Conservation (phyloP, 2,329 filamentous ascomycete species). For the Lachnellula hyalina region DNA sequence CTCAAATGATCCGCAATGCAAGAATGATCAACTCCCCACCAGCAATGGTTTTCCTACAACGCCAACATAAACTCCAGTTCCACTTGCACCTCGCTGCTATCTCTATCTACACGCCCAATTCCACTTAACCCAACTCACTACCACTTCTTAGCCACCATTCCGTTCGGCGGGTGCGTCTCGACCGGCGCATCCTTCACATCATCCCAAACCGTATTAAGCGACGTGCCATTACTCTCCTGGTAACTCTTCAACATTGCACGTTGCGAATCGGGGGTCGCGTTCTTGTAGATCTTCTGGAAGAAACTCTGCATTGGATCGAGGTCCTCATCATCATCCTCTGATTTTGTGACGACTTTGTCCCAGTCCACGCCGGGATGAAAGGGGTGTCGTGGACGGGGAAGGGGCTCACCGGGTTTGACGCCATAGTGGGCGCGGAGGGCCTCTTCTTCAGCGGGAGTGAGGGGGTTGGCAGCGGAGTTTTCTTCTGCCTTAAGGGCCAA, state of each 20-base stretch:
- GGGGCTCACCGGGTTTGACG: neutral
- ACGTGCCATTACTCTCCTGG: slow-evolving; percentile 86
- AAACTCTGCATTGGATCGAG: slow-evolving; percentile 69
- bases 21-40: too few relatives aligned
- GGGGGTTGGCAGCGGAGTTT: neutral
- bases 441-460: neutral
- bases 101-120: too few relatives aligned
- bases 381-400: slow-evolving; percentile 38
- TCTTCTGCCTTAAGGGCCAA: too few relatives aligned
- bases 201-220: slow-evolving; percentile 85
- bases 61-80: too few relatives aligned
- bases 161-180: slow-evolving; percentile 68
- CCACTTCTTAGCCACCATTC: slow-evolving; percentile 31
- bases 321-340: slow-evolving; percentile 51
- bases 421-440: neutral
- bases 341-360: slow-evolving; percentile 65
- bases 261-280: slow-evolving; percentile 70
- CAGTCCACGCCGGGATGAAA: slow-evolving; percentile 84
- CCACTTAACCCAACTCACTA: neutral
- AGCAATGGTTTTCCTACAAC: too few relatives aligned
- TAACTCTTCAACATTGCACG: slow-evolving; percentile 98
- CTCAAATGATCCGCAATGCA: too few relatives aligned
- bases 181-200: slow-evolving; percentile 71
- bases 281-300: slow-evolving; percentile 85
- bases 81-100: too few relatives aligned